These are phyloP conservation scores for Camelina hispida DNA, from an alignment of 345 rosid genomes.

Conservation along the genomic window DNA sequence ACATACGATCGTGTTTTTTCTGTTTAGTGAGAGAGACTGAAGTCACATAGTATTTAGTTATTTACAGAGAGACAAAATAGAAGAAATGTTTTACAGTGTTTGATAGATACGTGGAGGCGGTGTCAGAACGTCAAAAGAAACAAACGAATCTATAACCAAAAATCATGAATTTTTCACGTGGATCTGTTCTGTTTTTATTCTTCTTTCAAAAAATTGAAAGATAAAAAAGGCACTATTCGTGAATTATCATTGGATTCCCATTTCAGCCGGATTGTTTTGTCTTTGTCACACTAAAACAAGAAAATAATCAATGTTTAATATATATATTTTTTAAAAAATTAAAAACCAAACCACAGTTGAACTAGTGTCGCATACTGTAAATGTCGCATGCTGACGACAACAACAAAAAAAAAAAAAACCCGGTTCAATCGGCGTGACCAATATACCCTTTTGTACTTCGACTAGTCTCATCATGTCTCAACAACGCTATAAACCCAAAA, in stretches of 20 bases:
- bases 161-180: conserved; percentile 21
- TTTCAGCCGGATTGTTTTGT: not conserved
- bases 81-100: not conserved
- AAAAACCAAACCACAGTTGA: not conserved
- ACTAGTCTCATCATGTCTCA: conserved; percentile 25
- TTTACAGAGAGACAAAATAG: not conserved
- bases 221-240: not conserved
- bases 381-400: conserved; percentile 18
- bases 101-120: conserved; percentile 11
- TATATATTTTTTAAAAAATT: no score
- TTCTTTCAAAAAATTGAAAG: not conserved
- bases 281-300: not conserved
- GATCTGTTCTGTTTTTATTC: not conserved
- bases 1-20: not conserved
- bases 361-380: not conserved
- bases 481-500: conserved; percentile 14
- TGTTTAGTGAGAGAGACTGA: conserved; percentile 6
- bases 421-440: conserved; percentile 28
- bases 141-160: conserved; percentile 3
- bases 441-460: conserved; percentile 11
- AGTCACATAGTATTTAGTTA: no score
- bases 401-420: not conserved
- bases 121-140: not conserved
- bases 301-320: not conserved
- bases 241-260: conserved; percentile 33